A percentile compares a stretch with the other conserved stretches of the same genome.
Evolutionary conservation across 164 flowering plant genomes (phyloP).

Genomic region (Macadamia tetraphylla): DNA sequence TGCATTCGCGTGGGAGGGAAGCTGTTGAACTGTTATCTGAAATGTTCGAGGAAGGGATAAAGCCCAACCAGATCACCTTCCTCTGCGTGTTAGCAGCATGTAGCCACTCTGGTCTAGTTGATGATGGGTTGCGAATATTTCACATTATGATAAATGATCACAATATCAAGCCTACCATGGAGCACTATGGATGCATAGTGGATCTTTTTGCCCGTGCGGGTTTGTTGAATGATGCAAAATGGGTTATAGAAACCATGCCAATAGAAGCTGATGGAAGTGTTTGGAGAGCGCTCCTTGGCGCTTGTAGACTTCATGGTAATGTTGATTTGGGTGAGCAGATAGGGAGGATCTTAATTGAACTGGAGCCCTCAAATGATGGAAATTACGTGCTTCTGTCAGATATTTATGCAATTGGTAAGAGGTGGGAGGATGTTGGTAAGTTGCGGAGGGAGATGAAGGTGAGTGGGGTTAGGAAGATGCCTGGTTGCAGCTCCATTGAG

Average conservation of each 20-base stretch:
- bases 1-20: conserved; percentile 20
- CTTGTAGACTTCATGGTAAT: conserved; percentile 18
- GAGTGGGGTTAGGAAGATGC: conserved; percentile 17
- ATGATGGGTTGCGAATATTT: conserved; percentile 16
- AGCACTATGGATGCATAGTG: conserved; percentile 24
- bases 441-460: conserved; percentile 17
- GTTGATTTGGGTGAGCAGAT: conserved; percentile 15
- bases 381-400: conserved; percentile 21
- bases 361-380: conserved; percentile 19
- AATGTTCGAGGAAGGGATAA: conserved; percentile 12
- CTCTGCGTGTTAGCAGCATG: conserved; percentile 22
- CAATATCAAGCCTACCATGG: conserved; percentile 12
- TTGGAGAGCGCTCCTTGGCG: conserved; percentile 20
- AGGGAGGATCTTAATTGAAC: conserved; percentile 16
- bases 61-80: conserved; percentile 23
- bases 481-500: conserved; percentile 25
- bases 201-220: conserved; percentile 26
- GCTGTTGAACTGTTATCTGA: conserved; percentile 15
- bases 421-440: conserved; percentile 18
- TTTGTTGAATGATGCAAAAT: conserved; percentile 18
- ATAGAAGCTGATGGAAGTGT: conserved; percentile 14
- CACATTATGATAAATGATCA: conserved; percentile 11
- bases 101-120: conserved; percentile 20
- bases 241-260: conserved; percentile 17
- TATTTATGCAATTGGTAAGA: conserved; percentile 14